phyloP scores from a whole-genome alignment of 176 grass and related monocot species.

The Otatea glauca region DNA sequence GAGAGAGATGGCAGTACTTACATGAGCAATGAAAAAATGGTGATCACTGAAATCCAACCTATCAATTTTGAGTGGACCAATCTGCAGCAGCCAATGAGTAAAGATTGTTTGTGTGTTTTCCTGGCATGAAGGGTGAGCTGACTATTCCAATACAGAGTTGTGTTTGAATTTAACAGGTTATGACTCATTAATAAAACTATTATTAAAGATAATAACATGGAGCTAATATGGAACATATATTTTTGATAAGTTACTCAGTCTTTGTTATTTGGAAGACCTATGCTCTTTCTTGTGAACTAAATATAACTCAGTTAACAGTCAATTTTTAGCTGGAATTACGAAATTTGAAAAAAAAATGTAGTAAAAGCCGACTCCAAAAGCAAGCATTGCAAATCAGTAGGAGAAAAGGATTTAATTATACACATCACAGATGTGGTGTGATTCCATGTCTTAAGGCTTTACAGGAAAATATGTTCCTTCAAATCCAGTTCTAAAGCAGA shows the following conservation, averaged over 20 bases:
- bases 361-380: background rate
- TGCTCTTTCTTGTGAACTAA: background rate
- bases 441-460: conserved; percentile 12
- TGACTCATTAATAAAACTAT: background rate
- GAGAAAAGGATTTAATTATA: background rate
- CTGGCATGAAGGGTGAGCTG: background rate
- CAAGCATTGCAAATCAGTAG: background rate
- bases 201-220: background rate
- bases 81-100: conserved; percentile 56
- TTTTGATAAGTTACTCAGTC: background rate
- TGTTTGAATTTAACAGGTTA: background rate
- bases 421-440: background rate
- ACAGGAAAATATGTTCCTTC: background rate
- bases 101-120: conserved; percentile 23
- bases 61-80: conserved; percentile 67
- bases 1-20: conserved; percentile 48
- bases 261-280: conserved; percentile 5
- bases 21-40: conserved; percentile 67
- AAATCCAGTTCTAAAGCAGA: background rate
- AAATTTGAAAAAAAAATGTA: background rate
- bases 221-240: background rate
- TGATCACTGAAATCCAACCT: conserved; percentile 91
- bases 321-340: background rate
- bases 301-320: background rate
- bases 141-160: conserved; percentile 20